Evolutionary conservation across 495 filamentous ascomycete genomes (phyloP).

Genomic region (Pyronema omphalodes): DNA sequence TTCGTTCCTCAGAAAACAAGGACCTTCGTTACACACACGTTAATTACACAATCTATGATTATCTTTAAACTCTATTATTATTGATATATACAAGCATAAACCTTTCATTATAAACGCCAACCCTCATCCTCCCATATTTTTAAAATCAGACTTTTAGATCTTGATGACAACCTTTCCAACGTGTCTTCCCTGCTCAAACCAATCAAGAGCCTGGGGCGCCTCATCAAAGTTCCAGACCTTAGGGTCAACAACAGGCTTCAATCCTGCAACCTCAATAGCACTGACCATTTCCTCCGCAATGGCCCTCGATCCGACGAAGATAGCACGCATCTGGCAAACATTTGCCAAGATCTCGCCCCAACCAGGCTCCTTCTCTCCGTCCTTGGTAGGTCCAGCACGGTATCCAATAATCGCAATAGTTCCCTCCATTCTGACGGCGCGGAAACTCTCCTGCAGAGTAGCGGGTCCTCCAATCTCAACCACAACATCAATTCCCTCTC

Average conservation of each 20-base stretch:
- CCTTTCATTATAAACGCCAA: too few species aligned
- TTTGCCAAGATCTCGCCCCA: slow-evolving; percentile 32
- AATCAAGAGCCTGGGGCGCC: background rate
- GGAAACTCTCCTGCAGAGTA: slow-evolving; percentile 43
- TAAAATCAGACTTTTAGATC: slow-evolving; percentile 30
- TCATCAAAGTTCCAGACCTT: background rate
- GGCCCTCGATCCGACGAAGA: slow-evolving; percentile 42
- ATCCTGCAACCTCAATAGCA: slow-evolving; percentile 45
- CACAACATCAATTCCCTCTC: slow-evolving; percentile 48
- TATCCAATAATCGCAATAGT: slow-evolving; percentile 51
- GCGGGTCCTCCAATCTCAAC: slow-evolving; percentile 48
- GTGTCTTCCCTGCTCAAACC: background rate
- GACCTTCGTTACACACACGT: too few species aligned
- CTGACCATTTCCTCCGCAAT: slow-evolving; percentile 45
- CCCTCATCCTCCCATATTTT: too few species aligned
- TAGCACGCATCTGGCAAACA: slow-evolving; percentile 40
- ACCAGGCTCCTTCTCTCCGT: background rate
- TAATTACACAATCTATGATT: too few species aligned
- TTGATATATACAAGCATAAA: too few species aligned
- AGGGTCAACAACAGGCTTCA: slow-evolving; percentile 49
- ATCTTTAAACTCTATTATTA: too few species aligned
- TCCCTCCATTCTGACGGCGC: slow-evolving; percentile 48
- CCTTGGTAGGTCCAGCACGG: slow-evolving; percentile 29
- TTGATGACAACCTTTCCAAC: slow-evolving; percentile 27
- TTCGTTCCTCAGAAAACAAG: too few species aligned